Evolutionary conservation across 345 rosid genomes (phyloP).

Genomic region (Nasturtium officinale): DNA sequence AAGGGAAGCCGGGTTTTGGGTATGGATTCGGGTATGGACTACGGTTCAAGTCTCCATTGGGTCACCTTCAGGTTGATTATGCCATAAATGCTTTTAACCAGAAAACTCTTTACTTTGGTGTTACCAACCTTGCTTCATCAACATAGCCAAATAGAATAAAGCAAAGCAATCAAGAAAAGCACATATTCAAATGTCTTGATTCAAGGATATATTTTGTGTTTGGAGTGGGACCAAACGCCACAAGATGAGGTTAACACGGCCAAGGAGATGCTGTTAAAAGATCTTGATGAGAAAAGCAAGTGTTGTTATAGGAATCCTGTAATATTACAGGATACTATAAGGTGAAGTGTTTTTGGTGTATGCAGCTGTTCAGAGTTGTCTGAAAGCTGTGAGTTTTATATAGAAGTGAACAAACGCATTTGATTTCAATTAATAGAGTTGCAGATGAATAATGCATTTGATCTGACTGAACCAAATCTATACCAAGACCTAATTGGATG

Average conservation of each 20-base stretch:
- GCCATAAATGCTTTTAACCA: conserved; percentile 78
- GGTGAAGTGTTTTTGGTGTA: conserved; percentile 9
- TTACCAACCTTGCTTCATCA: conserved; percentile 75
- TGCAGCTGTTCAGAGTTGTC: conserved; percentile 32
- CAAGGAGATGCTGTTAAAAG: background rate
- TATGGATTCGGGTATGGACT: conserved; percentile 73
- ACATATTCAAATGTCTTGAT: conserved; percentile 29
- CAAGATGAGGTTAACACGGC: conserved; percentile 12
- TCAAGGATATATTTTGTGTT: conserved; percentile 13
- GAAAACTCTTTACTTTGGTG: conserved; percentile 78
- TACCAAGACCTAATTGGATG: background rate
- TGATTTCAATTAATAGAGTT: conserved; percentile 13
- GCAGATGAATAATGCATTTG: background rate
- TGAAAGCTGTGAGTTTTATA: conserved; percentile 13
- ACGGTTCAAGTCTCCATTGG: conserved; percentile 67
- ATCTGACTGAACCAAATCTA: conserved; percentile 1
- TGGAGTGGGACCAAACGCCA: conserved; percentile 8
- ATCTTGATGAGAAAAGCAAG: background rate
- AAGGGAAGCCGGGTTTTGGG: conserved; percentile 86
- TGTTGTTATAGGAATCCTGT: conserved; percentile 21
- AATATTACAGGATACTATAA: conserved; percentile 13
- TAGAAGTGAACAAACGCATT: conserved; percentile 14
- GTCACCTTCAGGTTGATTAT: conserved; percentile 69
- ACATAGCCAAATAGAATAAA: conserved; percentile 11
- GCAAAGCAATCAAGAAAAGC: conserved; percentile 11